Base-by-base conservation (phyloP, 2,329 filamentous ascomycete species). In the Trichoderma sp. region DNA sequence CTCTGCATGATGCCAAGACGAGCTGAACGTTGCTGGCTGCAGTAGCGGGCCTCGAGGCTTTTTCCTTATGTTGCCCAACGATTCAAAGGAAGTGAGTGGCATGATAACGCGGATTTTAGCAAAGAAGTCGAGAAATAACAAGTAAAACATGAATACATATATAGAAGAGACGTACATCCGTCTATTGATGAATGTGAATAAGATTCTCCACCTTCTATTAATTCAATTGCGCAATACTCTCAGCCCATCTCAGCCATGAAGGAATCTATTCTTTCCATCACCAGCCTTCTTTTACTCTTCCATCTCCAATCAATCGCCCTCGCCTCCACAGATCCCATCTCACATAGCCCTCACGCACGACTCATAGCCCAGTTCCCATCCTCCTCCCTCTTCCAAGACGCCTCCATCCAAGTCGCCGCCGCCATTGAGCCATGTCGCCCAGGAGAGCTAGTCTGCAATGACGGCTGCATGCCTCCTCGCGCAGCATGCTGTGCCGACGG, bases 271-370 rank as follows among this genome's bases (percentile, higher is more conserved):
- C 40, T 29, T 16, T 19, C 53, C 29, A 13, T 56, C 7, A 56
- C 27, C 16, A 19, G 19, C 27, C 8, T 47, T 27, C 59, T 62
- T 19, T 27, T 29, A 11, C 14, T 56, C 19, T 35, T 64, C 19
- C 16, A 13, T 19, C 24, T 64, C 33, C 43, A 31, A 43, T n/a
- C 61, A 56, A 40, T 52, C 5, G 14, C 61, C 10, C 49, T 64
- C 35, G 61, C 61, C 49, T 24, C 61, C 61, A 64, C 61, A 64
- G 33, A 43, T 37, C 33, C 40, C 61, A 43, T 56, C 61, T 37
- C 61, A 40, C 49, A 55, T 24, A 64, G 56, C 35, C 61, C 61
- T 64, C 61, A 49, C 35, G 61, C 49, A 21, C 61, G 61, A n/a
- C 61, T 64, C 61, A 27, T 64, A 19, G 49, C 61, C 52, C 61